Conservation (phyloP, 352 stramenopile species). For the Phytophthora pseudosyringae region DNA sequence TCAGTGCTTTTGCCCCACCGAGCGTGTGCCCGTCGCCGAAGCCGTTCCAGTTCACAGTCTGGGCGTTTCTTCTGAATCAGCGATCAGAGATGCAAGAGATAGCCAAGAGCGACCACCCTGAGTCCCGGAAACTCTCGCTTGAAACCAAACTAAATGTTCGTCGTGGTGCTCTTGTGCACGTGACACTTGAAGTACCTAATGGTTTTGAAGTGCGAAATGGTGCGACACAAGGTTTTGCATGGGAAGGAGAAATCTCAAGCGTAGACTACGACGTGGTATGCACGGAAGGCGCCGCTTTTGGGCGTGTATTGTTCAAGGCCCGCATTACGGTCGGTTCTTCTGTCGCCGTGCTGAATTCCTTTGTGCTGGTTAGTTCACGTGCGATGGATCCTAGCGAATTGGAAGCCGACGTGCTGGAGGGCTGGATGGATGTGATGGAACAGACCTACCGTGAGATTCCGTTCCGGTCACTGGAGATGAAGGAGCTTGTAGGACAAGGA, state of each 20-base stretch:
- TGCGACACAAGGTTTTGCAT: slow-evolving; percentile 70
- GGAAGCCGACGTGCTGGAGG: slow-evolving; percentile 61
- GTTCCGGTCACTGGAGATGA: slow-evolving; percentile 68
- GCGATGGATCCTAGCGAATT: slow-evolving; percentile 46
- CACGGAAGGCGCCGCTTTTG: slow-evolving; percentile 53
- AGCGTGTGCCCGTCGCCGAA: slow-evolving; percentile 64
- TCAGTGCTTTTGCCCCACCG: slow-evolving; percentile 74
- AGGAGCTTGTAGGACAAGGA: slow-evolving; percentile 75
- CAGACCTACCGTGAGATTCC: slow-evolving; percentile 82
- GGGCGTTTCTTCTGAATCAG: slow-evolving; percentile 79
- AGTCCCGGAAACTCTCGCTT: slow-evolving; percentile 51
- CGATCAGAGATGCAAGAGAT: slow-evolving; percentile 69
- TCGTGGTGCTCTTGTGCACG: slow-evolving; percentile 75
- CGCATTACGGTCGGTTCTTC: slow-evolving; percentile 73
- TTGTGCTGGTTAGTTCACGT: slow-evolving; percentile 64
- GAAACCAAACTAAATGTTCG: slow-evolving; percentile 75
- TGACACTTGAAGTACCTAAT: slow-evolving; percentile 67
- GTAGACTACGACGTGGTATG: slow-evolving; percentile 70
- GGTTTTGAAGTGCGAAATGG: slow-evolving; percentile 72
- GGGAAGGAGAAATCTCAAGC: slow-evolving; percentile 73
- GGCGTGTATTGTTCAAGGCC: slow-evolving; percentile 75
- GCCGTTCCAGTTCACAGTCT: slow-evolving; percentile 75
- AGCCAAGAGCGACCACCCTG: slow-evolving; percentile 47
- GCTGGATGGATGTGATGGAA: slow-evolving; percentile 73
- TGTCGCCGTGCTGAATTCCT: slow-evolving; percentile 74